Percentiles rank a stretch among this genome's conserved stretches.
These are phyloP conservation scores for Brettanomyces naardenensis DNA, from an alignment of 805 yeast genomes.

Conservation along the genomic window DNA sequence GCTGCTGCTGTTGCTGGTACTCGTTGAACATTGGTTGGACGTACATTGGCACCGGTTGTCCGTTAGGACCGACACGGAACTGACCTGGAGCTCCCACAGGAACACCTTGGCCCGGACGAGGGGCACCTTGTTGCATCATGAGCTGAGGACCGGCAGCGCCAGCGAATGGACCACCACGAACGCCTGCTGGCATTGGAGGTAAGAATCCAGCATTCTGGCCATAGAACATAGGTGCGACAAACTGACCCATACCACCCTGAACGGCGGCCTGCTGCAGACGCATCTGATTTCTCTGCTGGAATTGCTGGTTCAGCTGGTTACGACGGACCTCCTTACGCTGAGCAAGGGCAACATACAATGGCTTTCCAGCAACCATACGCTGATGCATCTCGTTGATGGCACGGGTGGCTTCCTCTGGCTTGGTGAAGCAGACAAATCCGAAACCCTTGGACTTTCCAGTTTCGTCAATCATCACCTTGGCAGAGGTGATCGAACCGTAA, in stretches of 20 bases:
- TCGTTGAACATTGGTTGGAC: conserved; percentile 75
- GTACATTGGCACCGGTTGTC: conserved; percentile 76
- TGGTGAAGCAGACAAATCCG: conserved; percentile 95
- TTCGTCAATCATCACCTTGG: conserved; percentile 93
- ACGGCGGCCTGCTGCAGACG: conserved; percentile 97
- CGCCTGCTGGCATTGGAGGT: conserved; percentile 39
- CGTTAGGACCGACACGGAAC: conserved; percentile 71
- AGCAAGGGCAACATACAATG: conserved; percentile 96
- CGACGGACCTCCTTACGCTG: conserved; percentile 98
- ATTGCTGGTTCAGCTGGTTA: conserved; percentile 94
- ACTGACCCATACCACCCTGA: conserved; percentile 77
- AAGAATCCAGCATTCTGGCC: conserved; percentile 79
- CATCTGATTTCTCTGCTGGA: conserved; percentile 96
- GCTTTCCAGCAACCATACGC: conserved; percentile 90
- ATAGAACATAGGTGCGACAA: conserved; percentile 80
- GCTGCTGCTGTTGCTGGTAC: conserved; percentile 46
- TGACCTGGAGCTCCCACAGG: conserved; percentile 49
- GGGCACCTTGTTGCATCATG: conserved; percentile 57
- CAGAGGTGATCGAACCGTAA: conserved; percentile 92
- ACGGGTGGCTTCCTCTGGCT: conserved; percentile 98
- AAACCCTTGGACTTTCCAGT: conserved; percentile 94
- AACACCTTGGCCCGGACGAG: conserved; percentile 53
- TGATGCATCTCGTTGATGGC: conserved; percentile 98
- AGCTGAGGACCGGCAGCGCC: conserved; percentile 70
- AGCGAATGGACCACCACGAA: conserved; percentile 72